Conservation (phyloP, 2,329 filamentous ascomycete genomes). For the Pseudogymnoascus sp. region DNA sequence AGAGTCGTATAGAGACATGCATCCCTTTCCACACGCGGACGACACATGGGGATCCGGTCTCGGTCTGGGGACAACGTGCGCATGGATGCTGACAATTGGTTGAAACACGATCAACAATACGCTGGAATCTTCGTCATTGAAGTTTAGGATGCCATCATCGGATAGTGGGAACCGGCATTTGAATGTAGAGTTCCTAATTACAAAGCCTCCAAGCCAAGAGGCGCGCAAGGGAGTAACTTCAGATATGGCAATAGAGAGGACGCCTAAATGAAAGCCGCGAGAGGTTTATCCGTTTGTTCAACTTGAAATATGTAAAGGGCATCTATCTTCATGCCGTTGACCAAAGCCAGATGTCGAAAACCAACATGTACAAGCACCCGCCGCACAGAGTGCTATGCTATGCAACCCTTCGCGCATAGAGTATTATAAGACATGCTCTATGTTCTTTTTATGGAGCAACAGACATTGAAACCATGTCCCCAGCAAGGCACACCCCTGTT, state of each 20-base stretch:
- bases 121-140: slow-evolving; percentile 1
- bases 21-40: background rate
- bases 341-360: background rate
- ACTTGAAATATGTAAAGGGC: background rate
- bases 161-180: background rate
- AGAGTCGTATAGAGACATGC: background rate
- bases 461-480: background rate
- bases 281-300: background rate
- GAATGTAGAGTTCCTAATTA: background rate
- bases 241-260: background rate
- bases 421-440: background rate
- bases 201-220: background rate
- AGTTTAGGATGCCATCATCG: slow-evolving; percentile 5
- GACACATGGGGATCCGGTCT: slow-evolving; percentile 3
- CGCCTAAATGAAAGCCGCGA: background rate
- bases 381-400: background rate
- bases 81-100: background rate
- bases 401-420: background rate
- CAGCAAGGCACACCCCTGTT: background rate
- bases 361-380: background rate
- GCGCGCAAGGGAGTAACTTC: background rate
- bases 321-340: background rate
- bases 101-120: slow-evolving; percentile 3
- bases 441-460: slow-evolving; percentile 8
- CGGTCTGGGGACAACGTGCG: background rate